These are phyloP conservation scores for Paecilomyces formosus DNA, from an alignment of 2,329 filamentous ascomycete genomes.

Conservation along the genomic window DNA sequence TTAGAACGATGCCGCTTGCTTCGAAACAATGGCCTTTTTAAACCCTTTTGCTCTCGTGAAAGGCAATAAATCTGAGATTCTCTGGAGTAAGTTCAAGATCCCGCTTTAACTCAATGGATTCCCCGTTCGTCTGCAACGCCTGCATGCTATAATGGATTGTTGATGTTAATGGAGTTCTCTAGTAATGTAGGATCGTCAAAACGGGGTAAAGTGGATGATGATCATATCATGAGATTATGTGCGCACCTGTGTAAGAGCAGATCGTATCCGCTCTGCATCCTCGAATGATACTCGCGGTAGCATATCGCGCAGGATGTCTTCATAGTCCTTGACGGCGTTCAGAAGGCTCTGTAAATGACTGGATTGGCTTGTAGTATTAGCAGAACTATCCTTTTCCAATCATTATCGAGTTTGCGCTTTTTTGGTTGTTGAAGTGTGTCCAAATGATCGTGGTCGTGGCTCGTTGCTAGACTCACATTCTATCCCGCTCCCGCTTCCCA, in stretches of 20 bases:
- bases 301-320: background rate
- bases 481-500: background rate
- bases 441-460: background rate
- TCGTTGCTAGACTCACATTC: background rate
- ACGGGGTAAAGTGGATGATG: no score
- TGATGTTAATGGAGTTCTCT: background rate
- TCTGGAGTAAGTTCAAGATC: background rate
- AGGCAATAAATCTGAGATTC: background rate
- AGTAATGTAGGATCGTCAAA: background rate
- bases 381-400: background rate
- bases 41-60: background rate
- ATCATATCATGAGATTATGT: background rate
- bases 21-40: background rate
- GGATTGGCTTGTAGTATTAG: background rate
- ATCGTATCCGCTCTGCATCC: background rate
- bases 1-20: no score
- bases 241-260: background rate
- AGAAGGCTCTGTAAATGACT: background rate
- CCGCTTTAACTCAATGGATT: background rate
- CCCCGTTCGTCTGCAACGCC: background rate
- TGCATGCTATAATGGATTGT: background rate
- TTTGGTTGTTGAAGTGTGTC: no score
- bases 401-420: background rate
- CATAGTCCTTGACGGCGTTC: background rate
- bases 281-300: background rate